Evolutionary conservation across 1,139 yeast species (phyloP).

Genomic region (Magnusiomyces tetraspermus): DNA sequence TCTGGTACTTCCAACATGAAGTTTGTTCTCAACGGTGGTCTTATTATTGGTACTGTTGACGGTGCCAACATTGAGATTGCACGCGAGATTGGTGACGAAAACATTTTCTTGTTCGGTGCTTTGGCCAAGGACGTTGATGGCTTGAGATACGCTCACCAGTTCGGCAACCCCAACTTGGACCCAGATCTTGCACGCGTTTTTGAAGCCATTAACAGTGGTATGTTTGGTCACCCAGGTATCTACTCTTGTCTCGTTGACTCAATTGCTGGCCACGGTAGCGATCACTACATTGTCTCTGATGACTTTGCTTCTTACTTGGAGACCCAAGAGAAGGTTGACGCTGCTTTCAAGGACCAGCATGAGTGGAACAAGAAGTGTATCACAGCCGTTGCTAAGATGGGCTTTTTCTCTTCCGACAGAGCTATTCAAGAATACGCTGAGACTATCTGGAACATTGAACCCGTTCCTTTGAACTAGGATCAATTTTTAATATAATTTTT

Average conservation of each 20-base stretch:
- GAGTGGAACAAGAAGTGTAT: constrained; percentile 73
- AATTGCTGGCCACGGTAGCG: constrained; percentile 50
- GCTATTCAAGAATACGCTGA: constrained; percentile 91
- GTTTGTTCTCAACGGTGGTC: constrained; percentile 87
- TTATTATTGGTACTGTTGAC: constrained; percentile 90
- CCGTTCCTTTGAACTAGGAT: constrained; percentile 28
- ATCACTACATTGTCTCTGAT: constrained; percentile 76
- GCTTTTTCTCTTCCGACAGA: constrained; percentile 85
- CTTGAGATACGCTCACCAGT: constrained; percentile 64
- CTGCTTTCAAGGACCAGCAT: constrained; percentile 55
- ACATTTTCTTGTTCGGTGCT: constrained; percentile 85
- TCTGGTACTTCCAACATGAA: constrained; percentile 96
- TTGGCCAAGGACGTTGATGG: constrained; percentile 84
- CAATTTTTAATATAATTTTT: too few relatives aligned
- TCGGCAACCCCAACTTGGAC: constrained; percentile 37
- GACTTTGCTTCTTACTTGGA: constrained; percentile 82
- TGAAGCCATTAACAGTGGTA: constrained; percentile 55
- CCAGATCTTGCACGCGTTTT: constrained; percentile 60
- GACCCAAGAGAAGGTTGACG: constrained; percentile 69
- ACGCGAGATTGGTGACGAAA: constrained; percentile 86
- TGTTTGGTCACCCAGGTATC: constrained; percentile 63
- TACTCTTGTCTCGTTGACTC: constrained; percentile 61
- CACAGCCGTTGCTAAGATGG: constrained; percentile 81
- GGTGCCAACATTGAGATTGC: constrained; percentile 96
- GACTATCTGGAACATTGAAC: constrained; percentile 86